Evolutionary conservation across 345 rosid genomes (phyloP), one percentile per base, ranked within the genome.

Genomic region (Hibiscus mutabilis): DNA sequence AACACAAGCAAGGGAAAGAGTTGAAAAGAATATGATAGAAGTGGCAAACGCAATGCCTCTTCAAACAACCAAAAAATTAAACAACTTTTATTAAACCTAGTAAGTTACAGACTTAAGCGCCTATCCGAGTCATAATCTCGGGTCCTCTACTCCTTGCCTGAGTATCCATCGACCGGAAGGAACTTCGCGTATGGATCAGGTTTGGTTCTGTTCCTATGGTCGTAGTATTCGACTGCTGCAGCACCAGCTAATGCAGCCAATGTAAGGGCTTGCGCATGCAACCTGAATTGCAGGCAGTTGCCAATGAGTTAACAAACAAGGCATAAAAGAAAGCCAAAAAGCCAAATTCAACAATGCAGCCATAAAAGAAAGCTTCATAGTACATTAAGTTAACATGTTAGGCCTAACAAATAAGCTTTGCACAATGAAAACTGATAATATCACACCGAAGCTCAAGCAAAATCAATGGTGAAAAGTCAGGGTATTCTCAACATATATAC

Each of bases 181-280:
- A 69, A 82, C 29, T 83, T 84, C 0, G 94, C 79, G 53, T 84
- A 87, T 4, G 82, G 83, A 5, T 89, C 89, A 16, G 73, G 72
- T 79, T 91, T 81, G 1, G 77, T 60, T 70, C 85, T 88, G 13
- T 80, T 49, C 53, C 82, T 84, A 72, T 85, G 97, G 65, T 95
- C 99, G 22, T 86, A 87, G 84, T 85, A 92, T 79, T 95, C 99
- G 0, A 89, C 98, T 11, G 77, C 80, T 0, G 97, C 99, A 75
- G 97, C 97, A 66, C 99, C 99, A 33, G 90, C 97, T 5, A 95
- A 76, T 9, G 99, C 97, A 12, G 92, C 97, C 65, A 95, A 84
- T 0, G 97, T 92, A 58, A 95, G 81, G 9, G 92, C 98, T 82
- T 95, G 97, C 0, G 99, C 99, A 6, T 95, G 96, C 75, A 95